Base-by-base conservation (phyloP, 192 early-diverging fungal species). In the Nowakowskiella sp. region DNA sequence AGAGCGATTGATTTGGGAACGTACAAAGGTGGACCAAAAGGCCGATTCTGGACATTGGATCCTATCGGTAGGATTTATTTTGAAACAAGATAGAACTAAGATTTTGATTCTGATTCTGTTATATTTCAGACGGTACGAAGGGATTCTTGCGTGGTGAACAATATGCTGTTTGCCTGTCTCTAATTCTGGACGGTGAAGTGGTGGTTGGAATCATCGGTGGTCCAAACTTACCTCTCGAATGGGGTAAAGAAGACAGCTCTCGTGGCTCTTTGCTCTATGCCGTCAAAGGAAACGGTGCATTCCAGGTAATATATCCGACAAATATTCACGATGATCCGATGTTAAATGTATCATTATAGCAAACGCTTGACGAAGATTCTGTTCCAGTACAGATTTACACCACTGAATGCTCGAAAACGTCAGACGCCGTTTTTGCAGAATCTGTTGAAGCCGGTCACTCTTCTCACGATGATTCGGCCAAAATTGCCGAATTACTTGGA, bases 121-220 rank as follows among this genome's bases (percentile, higher is more conserved):
- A 31, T 8, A 31, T 21, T 34, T 81, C 88, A 66, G 92, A 99
- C 67, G 96, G 96, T n/a, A 99, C 96, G 25, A 96, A 94, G 65
- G 96, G 96, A 21, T 99, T 99, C 60, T 67, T 99, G 64, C 80
- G 96, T 44, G 92, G 94, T 49, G 92, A 91, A 62, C 96, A 99
- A 74, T 99, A 81, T 70, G 92, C 94, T 0, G 92, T 99, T 2
- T 96, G 94, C 58, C 73, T 99, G 26, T 90, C 92, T 13, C 71
- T 97, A 42, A 83, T 97, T 54, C 71, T 87, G 1, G 85, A 96
- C 63, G 92, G 94, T 19, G 59, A 82, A 13, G 93, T 99, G 6
- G 68, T 85, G 54, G 67, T 99, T 8, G 94, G 90, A 26, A 90
- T 97, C 31, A 74, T 92, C 56, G 92, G 94, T 21, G 86, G 74